Conservation (phyloP, 2,329 filamentous ascomycete species). For the Aspergillus melleus region DNA sequence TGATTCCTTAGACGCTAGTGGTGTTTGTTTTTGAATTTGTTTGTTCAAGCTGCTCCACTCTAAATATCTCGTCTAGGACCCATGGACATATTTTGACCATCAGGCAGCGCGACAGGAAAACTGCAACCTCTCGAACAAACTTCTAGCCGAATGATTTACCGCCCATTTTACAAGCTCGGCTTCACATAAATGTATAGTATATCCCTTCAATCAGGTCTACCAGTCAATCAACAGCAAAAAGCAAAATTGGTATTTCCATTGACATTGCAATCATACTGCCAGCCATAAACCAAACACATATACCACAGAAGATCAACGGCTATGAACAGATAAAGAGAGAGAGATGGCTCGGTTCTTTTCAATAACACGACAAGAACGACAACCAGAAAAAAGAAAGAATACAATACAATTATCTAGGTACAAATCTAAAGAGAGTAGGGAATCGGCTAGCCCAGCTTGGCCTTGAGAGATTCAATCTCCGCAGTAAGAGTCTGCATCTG, state of each 20-base stretch:
- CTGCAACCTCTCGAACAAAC: too few species aligned
- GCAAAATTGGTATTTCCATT: constrained; percentile 8
- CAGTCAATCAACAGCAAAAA: not conserved
- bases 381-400: not conserved
- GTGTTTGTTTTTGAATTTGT: too few species aligned
- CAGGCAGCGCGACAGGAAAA: too few species aligned
- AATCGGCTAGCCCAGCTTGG: constrained; percentile 58
- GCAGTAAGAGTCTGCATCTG: constrained; percentile 69
- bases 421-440: not conserved
- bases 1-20: too few species aligned
- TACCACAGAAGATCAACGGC: constrained; percentile 14
- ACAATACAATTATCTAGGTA: constrained; percentile 13
- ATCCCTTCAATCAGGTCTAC: too few species aligned
- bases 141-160: too few species aligned
- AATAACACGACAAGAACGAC: not conserved
- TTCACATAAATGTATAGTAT: too few species aligned
- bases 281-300: constrained; percentile 8
- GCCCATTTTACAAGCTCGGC: too few species aligned
- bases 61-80: too few species aligned
- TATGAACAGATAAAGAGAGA: constrained; percentile 17
- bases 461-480: constrained; percentile 80
- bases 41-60: too few species aligned
- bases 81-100: too few species aligned
- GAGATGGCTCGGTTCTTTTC: constrained; percentile 13
- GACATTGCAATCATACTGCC: constrained; percentile 18